Percentiles rank a stretch among this genome's conserved stretches.
Conservation (phyloP, 441 rosid species). For the Aquilaria agallochum region DNA sequence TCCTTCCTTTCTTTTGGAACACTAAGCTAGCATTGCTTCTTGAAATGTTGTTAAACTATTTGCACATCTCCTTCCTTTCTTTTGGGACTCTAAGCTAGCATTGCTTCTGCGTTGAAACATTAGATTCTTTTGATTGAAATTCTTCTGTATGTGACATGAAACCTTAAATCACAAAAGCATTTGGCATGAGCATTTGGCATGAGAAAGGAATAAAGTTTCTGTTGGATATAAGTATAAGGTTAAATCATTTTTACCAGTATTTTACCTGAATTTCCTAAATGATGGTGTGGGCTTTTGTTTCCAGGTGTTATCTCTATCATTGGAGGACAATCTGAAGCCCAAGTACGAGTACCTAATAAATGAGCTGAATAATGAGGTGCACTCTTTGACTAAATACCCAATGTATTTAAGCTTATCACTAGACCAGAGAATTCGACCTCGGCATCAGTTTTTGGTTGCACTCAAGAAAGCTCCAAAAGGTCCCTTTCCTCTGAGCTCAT, state of each 20-base stretch:
- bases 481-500: slow-evolving; percentile 87
- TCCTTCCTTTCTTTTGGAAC: not conserved
- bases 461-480: slow-evolving; percentile 90
- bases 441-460: slow-evolving; percentile 80
- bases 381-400: slow-evolving; percentile 80
- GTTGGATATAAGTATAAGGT: no score
- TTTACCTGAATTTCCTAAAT: slow-evolving; percentile 5
- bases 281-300: slow-evolving; percentile 16
- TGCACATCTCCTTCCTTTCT: not conserved
- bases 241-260: not conserved
- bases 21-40: not conserved
- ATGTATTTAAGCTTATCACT: slow-evolving; percentile 86
- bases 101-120: not conserved
- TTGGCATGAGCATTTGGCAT: slow-evolving; percentile 5
- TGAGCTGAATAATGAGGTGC: slow-evolving; percentile 78
- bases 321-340: slow-evolving; percentile 93
- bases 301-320: slow-evolving; percentile 86
- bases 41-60: not conserved
- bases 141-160: no score
- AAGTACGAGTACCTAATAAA: slow-evolving; percentile 86
- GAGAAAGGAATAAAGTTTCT: no score
- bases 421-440: slow-evolving; percentile 97
- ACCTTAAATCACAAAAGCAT: not conserved
- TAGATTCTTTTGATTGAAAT: no score
- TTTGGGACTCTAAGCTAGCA: not conserved